phyloP scores from a whole-genome alignment of 495 filamentous ascomycete species.

The Hamigera avellanea region DNA sequence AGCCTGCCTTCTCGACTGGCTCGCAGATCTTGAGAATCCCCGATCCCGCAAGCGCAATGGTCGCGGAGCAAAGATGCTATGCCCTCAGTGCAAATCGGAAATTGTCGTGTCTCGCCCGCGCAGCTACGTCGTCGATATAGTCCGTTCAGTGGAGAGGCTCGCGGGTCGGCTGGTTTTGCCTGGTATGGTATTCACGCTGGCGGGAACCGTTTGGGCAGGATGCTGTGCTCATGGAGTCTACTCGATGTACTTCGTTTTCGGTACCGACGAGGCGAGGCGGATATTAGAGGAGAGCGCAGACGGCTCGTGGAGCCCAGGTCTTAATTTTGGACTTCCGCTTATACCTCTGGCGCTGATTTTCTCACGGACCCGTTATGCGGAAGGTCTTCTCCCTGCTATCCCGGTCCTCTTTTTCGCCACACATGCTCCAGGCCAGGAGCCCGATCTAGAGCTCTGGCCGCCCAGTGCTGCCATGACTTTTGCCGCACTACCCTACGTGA shows the following conservation, averaged over 20 bases:
- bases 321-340: conserved; percentile 46
- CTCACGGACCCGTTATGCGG: conserved; percentile 45
- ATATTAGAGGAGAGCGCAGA: conserved; percentile 34
- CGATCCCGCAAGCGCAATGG: conserved; percentile 38
- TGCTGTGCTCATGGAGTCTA: conserved; percentile 47
- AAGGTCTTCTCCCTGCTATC: conserved; percentile 47
- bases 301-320: conserved; percentile 26
- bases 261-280: conserved; percentile 40
- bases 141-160: conserved; percentile 41
- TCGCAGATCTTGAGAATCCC: conserved; percentile 66
- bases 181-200: conserved; percentile 42
- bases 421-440: conserved; percentile 29
- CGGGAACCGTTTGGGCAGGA: conserved; percentile 41
- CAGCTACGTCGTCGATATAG: conserved; percentile 50
- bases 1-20: conserved; percentile 80
- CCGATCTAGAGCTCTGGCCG: conserved; percentile 50
- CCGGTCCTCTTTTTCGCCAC: conserved; percentile 52
- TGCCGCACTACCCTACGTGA: conserved; percentile 53
- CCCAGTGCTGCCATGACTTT: conserved; percentile 63
- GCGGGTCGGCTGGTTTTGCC: conserved; percentile 47
- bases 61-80: conserved; percentile 47
- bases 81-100: conserved; percentile 78
- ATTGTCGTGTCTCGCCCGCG: conserved; percentile 63
- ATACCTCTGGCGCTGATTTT: conserved; percentile 50
- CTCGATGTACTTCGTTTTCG: conserved; percentile 52